Percentiles rank a stretch among this genome's conserved stretches.
Evolutionary conservation across 768 basidiomycete species (phyloP).

Genomic region (Chalciporus sphaerocephalus): DNA sequence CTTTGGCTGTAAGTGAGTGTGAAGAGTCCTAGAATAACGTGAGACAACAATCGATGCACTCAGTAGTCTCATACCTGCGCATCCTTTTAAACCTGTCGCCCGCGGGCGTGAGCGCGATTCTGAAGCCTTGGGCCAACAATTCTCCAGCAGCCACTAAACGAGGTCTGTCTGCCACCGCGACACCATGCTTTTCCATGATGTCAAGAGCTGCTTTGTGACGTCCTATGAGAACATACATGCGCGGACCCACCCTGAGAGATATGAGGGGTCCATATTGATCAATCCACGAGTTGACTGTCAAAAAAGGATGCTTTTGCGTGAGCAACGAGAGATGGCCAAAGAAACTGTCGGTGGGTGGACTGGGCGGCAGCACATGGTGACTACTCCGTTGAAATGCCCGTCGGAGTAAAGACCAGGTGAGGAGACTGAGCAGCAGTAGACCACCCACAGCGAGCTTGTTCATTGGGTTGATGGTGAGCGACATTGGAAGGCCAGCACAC

Average conservation of each 20-base stretch:
- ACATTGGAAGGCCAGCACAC: too few species aligned
- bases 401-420: not conserved
- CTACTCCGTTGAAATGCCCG: not conserved
- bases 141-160: slow-evolving; percentile 49
- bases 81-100: slow-evolving; percentile 53
- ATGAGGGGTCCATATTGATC: slow-evolving; percentile 55
- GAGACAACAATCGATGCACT: not conserved
- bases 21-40: slow-evolving; percentile 39
- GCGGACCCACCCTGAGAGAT: slow-evolving; percentile 43
- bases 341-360: slow-evolving; percentile 3
- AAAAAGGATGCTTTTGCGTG: slow-evolving; percentile 1
- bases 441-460: not conserved
- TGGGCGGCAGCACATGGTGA: slow-evolving; percentile 3
- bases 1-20: slow-evolving; percentile 50
- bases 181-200: slow-evolving; percentile 58
- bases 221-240: slow-evolving; percentile 18
- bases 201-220: slow-evolving; percentile 39
- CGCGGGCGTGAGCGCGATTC: slow-evolving; percentile 43
- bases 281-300: slow-evolving; percentile 46
- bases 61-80: slow-evolving; percentile 37
- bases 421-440: not conserved
- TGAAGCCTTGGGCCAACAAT: slow-evolving; percentile 49
- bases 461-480: too few species aligned
- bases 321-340: not conserved
- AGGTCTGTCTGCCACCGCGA: slow-evolving; percentile 44